Percentiles rank a stretch among this genome's conserved stretches.
These are phyloP conservation scores for Thelonectria discophora DNA, from an alignment of 2,329 filamentous ascomycete species.

Conservation along the genomic window DNA sequence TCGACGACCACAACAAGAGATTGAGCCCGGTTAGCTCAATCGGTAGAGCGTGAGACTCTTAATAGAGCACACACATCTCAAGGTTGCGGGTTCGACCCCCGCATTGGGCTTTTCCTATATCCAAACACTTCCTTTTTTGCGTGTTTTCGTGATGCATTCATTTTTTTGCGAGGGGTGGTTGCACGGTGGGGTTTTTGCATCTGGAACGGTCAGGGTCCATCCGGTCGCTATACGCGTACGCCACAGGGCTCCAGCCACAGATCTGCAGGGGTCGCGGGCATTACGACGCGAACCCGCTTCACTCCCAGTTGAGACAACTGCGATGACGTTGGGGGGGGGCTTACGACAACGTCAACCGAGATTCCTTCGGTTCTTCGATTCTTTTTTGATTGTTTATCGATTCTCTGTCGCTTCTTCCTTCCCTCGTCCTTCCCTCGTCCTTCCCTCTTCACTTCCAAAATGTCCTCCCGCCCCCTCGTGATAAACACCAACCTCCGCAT, in stretches of 20 bases:
- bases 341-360: neutral
- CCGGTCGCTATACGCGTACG: neutral
- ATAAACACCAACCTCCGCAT: conserved; percentile 2
- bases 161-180: neutral
- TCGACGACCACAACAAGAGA: neutral
- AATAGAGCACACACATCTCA: neutral
- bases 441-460: neutral
- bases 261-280: neutral
- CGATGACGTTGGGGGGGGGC: neutral
- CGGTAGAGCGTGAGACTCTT: conserved; percentile 9
- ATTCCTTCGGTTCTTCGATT: no score
- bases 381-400: no score
- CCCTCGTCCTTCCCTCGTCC: no score
- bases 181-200: neutral
- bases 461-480: neutral
- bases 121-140: neutral
- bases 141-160: neutral
- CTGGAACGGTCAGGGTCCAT: neutral
- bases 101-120: conserved; percentile 7
- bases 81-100: conserved; percentile 6
- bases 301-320: neutral
- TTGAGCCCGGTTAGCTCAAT: conserved; percentile 6
- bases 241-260: neutral
- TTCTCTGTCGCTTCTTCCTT: no score
- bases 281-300: neutral